Percentiles rank a stretch among this genome's conserved stretches.
Conservation (phyloP, 176 grass and related monocot species). For the Leersia perrieri region DNA sequence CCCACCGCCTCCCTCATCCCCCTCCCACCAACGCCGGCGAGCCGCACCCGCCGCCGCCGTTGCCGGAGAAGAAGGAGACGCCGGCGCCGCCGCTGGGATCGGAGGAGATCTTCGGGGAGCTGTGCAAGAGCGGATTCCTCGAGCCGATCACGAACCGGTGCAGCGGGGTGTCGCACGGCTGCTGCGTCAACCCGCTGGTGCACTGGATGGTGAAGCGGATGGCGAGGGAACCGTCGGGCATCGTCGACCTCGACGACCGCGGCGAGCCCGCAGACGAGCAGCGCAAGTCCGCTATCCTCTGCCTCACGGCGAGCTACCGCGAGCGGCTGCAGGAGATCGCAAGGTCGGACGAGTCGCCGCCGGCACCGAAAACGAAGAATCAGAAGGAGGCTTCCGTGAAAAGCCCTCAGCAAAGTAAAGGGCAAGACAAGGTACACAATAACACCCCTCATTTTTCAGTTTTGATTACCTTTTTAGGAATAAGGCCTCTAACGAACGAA, state of each 20-base stretch:
- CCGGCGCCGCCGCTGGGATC: background rate
- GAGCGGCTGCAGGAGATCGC: background rate
- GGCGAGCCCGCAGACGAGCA: background rate
- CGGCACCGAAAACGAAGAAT: no score
- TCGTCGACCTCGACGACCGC: background rate
- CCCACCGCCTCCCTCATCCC: background rate
- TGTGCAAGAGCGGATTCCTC: constrained; percentile 30
- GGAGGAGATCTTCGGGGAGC: background rate
- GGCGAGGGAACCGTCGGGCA: background rate
- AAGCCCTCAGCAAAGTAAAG: background rate
- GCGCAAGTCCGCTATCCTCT: constrained; percentile 11
- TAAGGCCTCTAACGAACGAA: no score
- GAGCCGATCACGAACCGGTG: constrained; percentile 37
- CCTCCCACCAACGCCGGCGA: no score
- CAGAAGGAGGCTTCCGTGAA: no score
- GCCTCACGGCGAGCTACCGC: constrained; percentile 27
- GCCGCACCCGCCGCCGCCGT: no score
- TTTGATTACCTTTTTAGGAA: no score
- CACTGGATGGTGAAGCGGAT: constrained; percentile 52
- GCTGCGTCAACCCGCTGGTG: constrained; percentile 49
- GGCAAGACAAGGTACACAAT: no score
- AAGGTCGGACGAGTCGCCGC: background rate
- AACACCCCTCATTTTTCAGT: no score
- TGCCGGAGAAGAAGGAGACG: no score
- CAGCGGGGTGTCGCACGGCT: constrained; percentile 27